Evolutionary conservation across 768 basidiomycete species (phyloP).

Genomic region (Phylloporus sp.): DNA sequence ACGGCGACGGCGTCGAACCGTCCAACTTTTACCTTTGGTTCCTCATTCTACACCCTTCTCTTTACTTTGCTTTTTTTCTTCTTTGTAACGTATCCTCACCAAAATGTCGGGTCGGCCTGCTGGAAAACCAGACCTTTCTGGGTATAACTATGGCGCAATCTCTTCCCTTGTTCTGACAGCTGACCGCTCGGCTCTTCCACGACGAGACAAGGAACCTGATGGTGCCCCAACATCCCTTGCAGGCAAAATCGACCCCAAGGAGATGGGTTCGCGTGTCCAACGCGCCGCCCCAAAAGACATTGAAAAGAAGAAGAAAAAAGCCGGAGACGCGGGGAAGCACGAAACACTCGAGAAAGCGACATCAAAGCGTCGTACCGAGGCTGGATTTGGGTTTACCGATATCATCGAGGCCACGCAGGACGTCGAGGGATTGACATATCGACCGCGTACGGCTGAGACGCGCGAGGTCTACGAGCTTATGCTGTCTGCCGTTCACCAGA

Average conservation of each 20-base stretch:
- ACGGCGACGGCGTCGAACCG: constrained; percentile 11
- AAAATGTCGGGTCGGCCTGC: constrained; percentile 39
- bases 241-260: constrained; percentile 81
- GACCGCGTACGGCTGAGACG: constrained; percentile 92
- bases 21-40: neutral
- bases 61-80: neutral
- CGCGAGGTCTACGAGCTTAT: constrained; percentile 93
- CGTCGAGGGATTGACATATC: constrained; percentile 88
- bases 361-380: constrained; percentile 57
- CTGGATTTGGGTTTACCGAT: constrained; percentile 77
- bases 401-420: constrained; percentile 94
- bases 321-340: constrained; percentile 46
- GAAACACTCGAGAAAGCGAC: constrained; percentile 57
- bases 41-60: too few relatives aligned
- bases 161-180: constrained; percentile 94
- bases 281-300: constrained; percentile 82
- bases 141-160: constrained; percentile 95
- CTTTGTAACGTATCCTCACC: constrained; percentile 2
- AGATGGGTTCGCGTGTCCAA: constrained; percentile 91
- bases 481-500: constrained; percentile 72
- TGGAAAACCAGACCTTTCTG: constrained; percentile 76
- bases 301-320: constrained; percentile 92
- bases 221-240: constrained; percentile 91
- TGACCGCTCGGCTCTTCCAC: constrained; percentile 72
- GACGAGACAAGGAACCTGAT: constrained; percentile 94